These are phyloP conservation scores for Phialemonium atrogriseum DNA, from an alignment of 2,329 filamentous ascomycete genomes.

Conservation along the genomic window DNA sequence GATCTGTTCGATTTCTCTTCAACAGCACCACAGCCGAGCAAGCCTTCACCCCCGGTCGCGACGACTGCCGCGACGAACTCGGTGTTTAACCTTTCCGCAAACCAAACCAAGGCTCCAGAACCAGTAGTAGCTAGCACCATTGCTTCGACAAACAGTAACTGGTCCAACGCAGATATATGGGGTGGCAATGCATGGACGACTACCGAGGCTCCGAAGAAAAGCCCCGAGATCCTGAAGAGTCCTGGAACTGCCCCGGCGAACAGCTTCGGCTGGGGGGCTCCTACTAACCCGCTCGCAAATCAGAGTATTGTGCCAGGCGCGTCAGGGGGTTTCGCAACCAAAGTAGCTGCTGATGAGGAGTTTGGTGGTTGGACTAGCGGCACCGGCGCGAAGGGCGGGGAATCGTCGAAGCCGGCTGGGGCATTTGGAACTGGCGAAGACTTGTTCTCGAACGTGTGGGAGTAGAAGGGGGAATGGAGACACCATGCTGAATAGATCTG, in stretches of 20 bases:
- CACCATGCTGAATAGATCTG: no score
- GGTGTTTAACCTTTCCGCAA: constrained; percentile 72
- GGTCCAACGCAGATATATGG: constrained; percentile 65
- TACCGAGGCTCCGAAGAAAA: constrained; percentile 45
- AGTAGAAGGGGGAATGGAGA: constrained; percentile 40
- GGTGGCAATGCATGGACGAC: constrained; percentile 75
- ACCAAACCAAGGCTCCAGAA: constrained; percentile 36
- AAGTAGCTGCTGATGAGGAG: constrained; percentile 83
- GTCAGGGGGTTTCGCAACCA: constrained; percentile 59
- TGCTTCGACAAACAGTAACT: constrained; percentile 23
- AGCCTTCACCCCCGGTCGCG: constrained; percentile 30
- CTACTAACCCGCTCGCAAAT: constrained; percentile 37
- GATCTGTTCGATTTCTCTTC: constrained; percentile 75
- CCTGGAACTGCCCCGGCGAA: constrained; percentile 38
- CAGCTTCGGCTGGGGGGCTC: constrained; percentile 54
- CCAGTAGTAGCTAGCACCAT: no score
- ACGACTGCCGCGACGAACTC: constrained; percentile 43
- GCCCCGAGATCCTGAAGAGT: constrained; percentile 35
- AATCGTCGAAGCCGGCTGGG: constrained; percentile 43
- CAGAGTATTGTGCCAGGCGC: constrained; percentile 54
- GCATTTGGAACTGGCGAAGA: constrained; percentile 68
- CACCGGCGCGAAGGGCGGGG: constrained; percentile 34
- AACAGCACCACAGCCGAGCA: constrained; percentile 29
- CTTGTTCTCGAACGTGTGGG: constrained; percentile 93
- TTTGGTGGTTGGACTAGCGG: constrained; percentile 92